Evolutionary conservation across 352 stramenopile genomes (phyloP).

Genomic region (Globisporangium parvum): DNA sequence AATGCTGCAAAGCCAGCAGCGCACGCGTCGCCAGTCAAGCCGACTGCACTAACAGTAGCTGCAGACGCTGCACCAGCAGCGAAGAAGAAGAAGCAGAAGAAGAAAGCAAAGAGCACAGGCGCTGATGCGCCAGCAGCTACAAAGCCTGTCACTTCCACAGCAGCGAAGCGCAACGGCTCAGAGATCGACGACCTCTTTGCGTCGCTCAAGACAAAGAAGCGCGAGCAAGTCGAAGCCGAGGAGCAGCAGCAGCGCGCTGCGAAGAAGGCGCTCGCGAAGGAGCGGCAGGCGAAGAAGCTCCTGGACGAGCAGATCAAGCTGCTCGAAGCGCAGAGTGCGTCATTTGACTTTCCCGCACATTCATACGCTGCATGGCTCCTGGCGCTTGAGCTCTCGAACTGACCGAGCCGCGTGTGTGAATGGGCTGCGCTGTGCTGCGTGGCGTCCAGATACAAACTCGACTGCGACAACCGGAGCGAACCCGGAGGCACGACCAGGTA

Average conservation of each 20-base stretch:
- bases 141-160: background rate
- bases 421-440: background rate
- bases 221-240: slow-evolving; percentile 48
- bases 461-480: slow-evolving; percentile 50
- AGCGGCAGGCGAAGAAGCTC: slow-evolving; percentile 54
- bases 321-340: slow-evolving; percentile 75
- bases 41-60: background rate
- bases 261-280: slow-evolving; percentile 27
- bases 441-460: slow-evolving; percentile 65
- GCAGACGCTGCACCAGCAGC: background rate
- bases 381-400: background rate
- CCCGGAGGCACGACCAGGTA: slow-evolving; percentile 71
- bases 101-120: slow-evolving; percentile 61
- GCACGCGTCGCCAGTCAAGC: background rate
- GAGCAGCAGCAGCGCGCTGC: slow-evolving; percentile 51
- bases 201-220: slow-evolving; percentile 69
- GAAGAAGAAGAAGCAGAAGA: slow-evolving; percentile 25
- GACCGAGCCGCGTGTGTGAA: slow-evolving; percentile 2
- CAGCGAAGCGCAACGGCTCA: slow-evolving; percentile 11
- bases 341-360: background rate
- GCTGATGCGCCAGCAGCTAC: background rate
- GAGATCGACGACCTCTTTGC: slow-evolving; percentile 82
- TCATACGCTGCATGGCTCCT: background rate
- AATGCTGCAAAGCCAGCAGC: background rate
- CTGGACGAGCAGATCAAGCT: slow-evolving; percentile 78